phyloP scores from a whole-genome alignment of 306 rosid species.

The Castanea mollissima region DNA sequence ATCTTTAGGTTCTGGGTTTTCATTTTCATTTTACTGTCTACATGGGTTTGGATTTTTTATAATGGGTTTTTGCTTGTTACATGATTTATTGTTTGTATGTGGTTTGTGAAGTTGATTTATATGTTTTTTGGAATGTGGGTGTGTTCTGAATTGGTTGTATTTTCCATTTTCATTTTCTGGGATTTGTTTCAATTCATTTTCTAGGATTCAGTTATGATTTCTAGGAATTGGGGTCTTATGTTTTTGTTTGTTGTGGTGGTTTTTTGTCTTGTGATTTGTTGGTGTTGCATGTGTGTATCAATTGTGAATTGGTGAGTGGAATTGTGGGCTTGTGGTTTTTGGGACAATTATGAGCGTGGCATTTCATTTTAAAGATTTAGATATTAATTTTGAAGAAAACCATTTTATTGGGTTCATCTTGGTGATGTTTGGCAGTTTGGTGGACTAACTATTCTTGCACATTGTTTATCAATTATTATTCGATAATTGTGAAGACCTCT shows the following conservation, averaged over 20 bases:
- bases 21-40: neutral
- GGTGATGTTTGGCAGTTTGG: neutral
- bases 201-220: neutral
- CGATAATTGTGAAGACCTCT: neutral
- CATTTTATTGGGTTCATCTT: neutral
- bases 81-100: neutral
- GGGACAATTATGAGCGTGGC: neutral
- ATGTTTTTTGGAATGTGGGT: neutral
- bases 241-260: neutral
- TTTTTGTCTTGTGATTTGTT: neutral
- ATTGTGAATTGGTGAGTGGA: neutral
- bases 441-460: neutral
- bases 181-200: neutral
- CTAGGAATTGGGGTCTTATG: neutral
- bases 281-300: neutral
- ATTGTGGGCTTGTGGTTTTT: neutral
- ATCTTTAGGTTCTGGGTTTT: neutral
- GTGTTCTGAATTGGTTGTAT: neutral
- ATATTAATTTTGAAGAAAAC: neutral
- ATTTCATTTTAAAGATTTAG: neutral
- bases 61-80: neutral
- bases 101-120: neutral
- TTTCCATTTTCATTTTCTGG: neutral
- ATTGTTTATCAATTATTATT: neutral
- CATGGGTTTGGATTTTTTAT: neutral